Evolutionary conservation across 1,139 yeast species (phyloP).

Genomic region (Casaregolazyma suthepensis): DNA sequence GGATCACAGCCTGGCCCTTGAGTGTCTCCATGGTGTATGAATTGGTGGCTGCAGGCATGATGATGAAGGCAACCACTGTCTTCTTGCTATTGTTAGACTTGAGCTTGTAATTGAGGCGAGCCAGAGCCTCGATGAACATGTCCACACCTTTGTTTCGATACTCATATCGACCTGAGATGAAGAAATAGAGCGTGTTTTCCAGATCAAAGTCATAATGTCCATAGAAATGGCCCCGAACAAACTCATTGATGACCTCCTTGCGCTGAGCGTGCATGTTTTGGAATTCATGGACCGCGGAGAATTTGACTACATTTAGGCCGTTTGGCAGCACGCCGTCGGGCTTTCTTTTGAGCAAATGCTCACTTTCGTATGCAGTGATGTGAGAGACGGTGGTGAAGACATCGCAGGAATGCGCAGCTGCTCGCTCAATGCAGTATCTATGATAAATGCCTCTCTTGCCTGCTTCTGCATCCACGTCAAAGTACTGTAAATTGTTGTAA

Average conservation of each 20-base stretch:
- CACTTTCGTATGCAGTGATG: constrained; percentile 92
- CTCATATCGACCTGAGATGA: constrained; percentile 96
- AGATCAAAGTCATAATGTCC: constrained; percentile 94
- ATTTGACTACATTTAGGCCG: constrained; percentile 91
- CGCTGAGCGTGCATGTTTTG: constrained; percentile 91
- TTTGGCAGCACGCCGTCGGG: constrained; percentile 98
- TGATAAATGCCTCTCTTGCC: constrained; percentile 97
- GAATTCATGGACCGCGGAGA: constrained; percentile 96
- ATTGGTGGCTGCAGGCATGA: constrained; percentile 94
- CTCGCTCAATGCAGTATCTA: constrained; percentile 92
- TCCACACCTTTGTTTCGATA: constrained; percentile 96
- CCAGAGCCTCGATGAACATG: constrained; percentile 87
- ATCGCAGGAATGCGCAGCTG: constrained; percentile 94
- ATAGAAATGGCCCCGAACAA: constrained; percentile 93
- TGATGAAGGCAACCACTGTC: constrained; percentile 96
- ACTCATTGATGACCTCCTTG: constrained; percentile 89
- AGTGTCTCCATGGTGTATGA: constrained; percentile 94
- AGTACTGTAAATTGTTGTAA: constrained; percentile 81
- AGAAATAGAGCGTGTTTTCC: constrained; percentile 88
- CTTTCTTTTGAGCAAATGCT: constrained; percentile 85
- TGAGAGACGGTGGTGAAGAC: constrained; percentile 97
- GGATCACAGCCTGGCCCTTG: constrained; percentile 93
- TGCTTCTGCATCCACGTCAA: constrained; percentile 96
- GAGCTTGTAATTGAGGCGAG: constrained; percentile 81
- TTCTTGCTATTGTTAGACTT: constrained; percentile 77